Base-by-base conservation (phyloP, 2,329 filamentous ascomycete species). In the Epichloe amarillans region DNA sequence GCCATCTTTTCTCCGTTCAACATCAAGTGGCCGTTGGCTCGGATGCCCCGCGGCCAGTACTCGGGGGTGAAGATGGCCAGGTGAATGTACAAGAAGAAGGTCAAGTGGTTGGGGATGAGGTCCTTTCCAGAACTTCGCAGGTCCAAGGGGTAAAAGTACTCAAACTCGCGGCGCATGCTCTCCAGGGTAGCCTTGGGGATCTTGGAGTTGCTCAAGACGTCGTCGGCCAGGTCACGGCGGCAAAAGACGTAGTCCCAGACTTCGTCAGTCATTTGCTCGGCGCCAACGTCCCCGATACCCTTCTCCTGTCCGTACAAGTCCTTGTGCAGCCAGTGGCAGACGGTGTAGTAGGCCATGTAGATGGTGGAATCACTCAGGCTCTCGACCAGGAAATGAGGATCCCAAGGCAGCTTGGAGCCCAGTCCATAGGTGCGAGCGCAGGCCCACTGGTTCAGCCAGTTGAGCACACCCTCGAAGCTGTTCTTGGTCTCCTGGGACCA, bases 1-100 rank as follows among this genome's bases (percentile, higher is more conserved):
- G 83, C 86, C 93, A 98, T 98, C 79, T 98, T 98, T 66, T 95
- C 88, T 47, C 91, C 91, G 66, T 98, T 98, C 56, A 98, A 76
- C 67, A 95, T 81, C 61, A 97, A 72, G 70, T 97, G 91, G 1
- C 93, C 93, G 64, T 98, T 98, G 55, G 86, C 83, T 57, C 93
- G 85, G 57, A 97, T 77, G 55, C 83, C 83, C 48, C 78, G 79
- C 11, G 93, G 93, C 89, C 91, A 96, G 73, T 89, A 94, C 66
- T 91, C 80, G 53, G 80, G 79, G 12, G 83, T 80, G 76, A 96
- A 97, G 42, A 98, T 77, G 11, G 93, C 93, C 56, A 93, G 69
- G 67, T 97, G 93, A 58, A 91, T 84, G 72, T 97, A 97, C 50
- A 97, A 77, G 77, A 86, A 93, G 75, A 97, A 96, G 12, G 89